Evolutionary conservation across 2,329 filamentous ascomycete species (phyloP).

Genomic region (Akanthomyces dipterigenus): DNA sequence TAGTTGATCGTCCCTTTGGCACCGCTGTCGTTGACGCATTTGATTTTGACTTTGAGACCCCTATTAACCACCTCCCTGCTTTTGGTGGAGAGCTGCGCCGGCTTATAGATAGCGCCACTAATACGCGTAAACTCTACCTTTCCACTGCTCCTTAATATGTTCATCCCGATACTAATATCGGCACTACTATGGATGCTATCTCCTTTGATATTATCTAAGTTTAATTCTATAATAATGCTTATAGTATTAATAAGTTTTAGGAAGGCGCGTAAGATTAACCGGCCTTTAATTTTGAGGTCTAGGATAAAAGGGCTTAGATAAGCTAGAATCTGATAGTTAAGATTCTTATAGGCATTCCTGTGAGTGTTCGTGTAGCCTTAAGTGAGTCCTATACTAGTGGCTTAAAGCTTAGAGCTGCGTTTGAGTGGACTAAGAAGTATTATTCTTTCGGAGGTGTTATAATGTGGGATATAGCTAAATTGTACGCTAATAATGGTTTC

Average conservation of each 20-base stretch:
- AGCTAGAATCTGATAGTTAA: conserved; percentile 54
- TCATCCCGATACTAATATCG: conserved; percentile 55
- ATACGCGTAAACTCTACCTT: conserved; percentile 51
- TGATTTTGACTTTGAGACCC: conserved; percentile 66
- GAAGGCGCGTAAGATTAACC: conserved; percentile 35
- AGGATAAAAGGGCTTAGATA: conserved; percentile 58
- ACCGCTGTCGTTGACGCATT: conserved; percentile 63
- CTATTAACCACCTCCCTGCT: conserved; percentile 49
- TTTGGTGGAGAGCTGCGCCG: conserved; percentile 53
- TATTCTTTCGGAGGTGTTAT: conserved; percentile 60
- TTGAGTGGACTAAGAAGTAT: conserved; percentile 48
- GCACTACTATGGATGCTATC: conserved; percentile 49
- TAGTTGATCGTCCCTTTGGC: conserved; percentile 58
- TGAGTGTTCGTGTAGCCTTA: conserved; percentile 31
- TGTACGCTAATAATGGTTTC: conserved; percentile 50
- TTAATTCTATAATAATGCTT: conserved; percentile 65
- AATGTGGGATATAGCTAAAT: conserved; percentile 62
- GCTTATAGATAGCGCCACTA: conserved; percentile 44
- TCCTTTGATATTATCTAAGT: conserved; percentile 54
- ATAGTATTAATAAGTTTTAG: conserved; percentile 48
- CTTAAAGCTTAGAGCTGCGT: conserved; percentile 38
- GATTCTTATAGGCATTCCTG: conserved; percentile 55
- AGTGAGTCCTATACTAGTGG: conserved; percentile 49
- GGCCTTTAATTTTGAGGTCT: conserved; percentile 55
- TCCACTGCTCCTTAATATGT: conserved; percentile 64